Conservation (phyloP, 805 yeast genomes). For the Wickerhamiella sergipiensis region DNA sequence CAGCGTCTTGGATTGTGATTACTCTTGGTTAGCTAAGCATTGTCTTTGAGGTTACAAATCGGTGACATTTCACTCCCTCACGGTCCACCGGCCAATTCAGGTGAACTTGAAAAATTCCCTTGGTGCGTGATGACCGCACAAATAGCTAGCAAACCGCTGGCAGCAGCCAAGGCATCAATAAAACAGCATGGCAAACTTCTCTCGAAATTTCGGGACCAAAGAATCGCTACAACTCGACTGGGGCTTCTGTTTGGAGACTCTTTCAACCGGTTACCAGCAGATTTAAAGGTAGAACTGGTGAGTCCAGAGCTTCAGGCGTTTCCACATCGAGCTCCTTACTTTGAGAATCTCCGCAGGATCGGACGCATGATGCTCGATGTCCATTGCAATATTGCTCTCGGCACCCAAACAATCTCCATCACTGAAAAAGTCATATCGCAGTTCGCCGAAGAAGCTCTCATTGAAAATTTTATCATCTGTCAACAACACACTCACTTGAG, state of each 20-base stretch:
- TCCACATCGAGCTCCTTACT: constrained; percentile 8
- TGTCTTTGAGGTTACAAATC: too few relatives aligned
- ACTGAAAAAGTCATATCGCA: constrained; percentile 5
- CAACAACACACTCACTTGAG: neutral
- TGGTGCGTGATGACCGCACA: neutral
- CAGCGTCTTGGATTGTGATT: too few relatives aligned
- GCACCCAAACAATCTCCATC: constrained; percentile 14
- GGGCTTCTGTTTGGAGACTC: constrained; percentile 6
- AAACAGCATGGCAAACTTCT: neutral
- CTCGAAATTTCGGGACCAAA: neutral
- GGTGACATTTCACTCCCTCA: too few relatives aligned
- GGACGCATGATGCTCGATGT: constrained; percentile 10
- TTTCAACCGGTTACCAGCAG: constrained; percentile 9
- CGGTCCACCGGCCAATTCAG: too few relatives aligned
- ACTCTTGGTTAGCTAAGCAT: too few relatives aligned
- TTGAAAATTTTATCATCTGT: neutral
- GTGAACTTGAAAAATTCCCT: too few relatives aligned
- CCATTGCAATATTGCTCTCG: constrained; percentile 12
- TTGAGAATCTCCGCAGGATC: constrained; percentile 4
- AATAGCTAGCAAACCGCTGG: neutral
- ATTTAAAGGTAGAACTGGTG: constrained; percentile 11
- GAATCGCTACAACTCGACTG: neutral
- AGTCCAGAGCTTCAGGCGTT: constrained; percentile 11
- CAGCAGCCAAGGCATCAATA: neutral
- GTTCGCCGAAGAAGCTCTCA: constrained; percentile 8